Evolutionary conservation across 768 basidiomycete genomes (phyloP), one percentile per base, ranked within the genome.

Genomic region (Termitomyces sp.): DNA sequence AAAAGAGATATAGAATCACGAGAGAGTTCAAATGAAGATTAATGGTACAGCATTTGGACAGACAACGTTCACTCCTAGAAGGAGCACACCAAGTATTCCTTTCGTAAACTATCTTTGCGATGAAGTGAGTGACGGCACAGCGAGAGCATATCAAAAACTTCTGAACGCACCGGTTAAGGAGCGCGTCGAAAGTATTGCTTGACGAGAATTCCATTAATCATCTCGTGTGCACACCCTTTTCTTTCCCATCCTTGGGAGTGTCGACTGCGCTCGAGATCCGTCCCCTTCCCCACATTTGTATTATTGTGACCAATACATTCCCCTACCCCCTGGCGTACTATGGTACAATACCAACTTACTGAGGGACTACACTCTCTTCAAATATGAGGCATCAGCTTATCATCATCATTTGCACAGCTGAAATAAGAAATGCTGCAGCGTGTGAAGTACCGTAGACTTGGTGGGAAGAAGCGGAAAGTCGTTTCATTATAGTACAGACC

Each of bases 351-450:
- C 75, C 76, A 1, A 69, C 64, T 29, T 66, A 63, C 55, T 77
- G 69, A 10, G 79, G 61, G 4, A 77, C 73, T 0, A 78, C 74
- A 54, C 16, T 44, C 25, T 9, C 78, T 80, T 7, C 73, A 69
- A 2, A 55, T 56, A 14, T 71, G 61, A 5, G 79, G 76, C 0
- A 61, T 57, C 10, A 81, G 69, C 45, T 64, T 68, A 17, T 74
- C 70, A 32, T 75, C 66, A 62, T 81, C 79, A 60, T 80, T 71
- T 4, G 75, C 61, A 62, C 76, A 68, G 31, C 77, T 75, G 10
- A n/a, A n/a, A n/a, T n/a, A n/a, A n/a, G n/a, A n/a, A n/a, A 73
- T 68, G n/a, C 79, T 78, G 2, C 80, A 67, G 19, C 81, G 74
- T 8, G 70, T 64, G 44, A 67, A 69, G 19, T 68, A 68, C 7